Evolutionary conservation across 2,329 filamentous ascomycete species (phyloP).

Genomic region (Penicillium sp.): DNA sequence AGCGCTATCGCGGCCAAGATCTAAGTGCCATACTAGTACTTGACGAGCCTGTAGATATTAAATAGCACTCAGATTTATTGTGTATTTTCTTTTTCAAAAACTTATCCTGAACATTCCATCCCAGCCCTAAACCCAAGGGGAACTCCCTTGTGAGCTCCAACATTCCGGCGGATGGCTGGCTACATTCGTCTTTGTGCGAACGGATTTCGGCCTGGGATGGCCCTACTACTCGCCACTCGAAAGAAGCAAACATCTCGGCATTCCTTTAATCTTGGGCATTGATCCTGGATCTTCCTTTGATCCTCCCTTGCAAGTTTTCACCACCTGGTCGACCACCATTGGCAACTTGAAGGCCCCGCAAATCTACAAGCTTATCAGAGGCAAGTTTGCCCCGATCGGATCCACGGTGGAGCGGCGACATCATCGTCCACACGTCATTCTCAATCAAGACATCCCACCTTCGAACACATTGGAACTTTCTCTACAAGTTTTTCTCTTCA

Average conservation of each 20-base stretch:
- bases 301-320: no score
- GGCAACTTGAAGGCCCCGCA: slow-evolving; percentile 1
- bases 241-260: no score
- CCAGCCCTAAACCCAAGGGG: not conserved
- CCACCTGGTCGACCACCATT: not conserved
- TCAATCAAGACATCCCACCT: slow-evolving; percentile 16
- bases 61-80: not conserved
- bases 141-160: not conserved
- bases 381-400: slow-evolving; percentile 8
- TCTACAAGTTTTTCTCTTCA: slow-evolving; percentile 2
- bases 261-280: no score
- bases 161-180: slow-evolving; percentile 14
- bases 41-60: slow-evolving; percentile 7
- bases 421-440: slow-evolving; percentile 29
- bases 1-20: slow-evolving; percentile 46
- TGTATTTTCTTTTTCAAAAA: not conserved
- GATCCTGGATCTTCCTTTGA: no score
- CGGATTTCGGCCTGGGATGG: no score
- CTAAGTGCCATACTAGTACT: slow-evolving; percentile 25
- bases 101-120: slow-evolving; percentile 4
- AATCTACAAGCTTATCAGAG: slow-evolving; percentile 28
- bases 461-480: not conserved
- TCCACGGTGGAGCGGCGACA: slow-evolving; percentile 29
- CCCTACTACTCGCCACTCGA: no score
- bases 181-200: not conserved